phyloP scores from a whole-genome alignment of 176 grass and related monocot genomes.

The Zoysia japonica region DNA sequence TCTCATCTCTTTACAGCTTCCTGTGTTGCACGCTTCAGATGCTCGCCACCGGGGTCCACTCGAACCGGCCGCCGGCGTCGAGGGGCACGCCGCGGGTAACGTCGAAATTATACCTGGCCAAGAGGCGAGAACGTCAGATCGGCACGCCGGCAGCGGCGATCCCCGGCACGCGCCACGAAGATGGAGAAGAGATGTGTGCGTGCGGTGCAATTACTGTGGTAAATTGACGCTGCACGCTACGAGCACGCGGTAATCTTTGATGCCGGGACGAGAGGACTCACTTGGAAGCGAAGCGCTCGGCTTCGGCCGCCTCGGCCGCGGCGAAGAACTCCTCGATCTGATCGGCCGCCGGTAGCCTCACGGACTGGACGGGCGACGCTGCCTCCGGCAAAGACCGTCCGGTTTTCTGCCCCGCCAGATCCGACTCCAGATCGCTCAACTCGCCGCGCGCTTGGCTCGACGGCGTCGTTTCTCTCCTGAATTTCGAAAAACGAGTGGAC shows the following conservation, averaged over 20 bases:
- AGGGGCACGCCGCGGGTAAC: constrained; percentile 62
- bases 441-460: constrained; percentile 50
- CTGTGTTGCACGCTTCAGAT: constrained; percentile 25
- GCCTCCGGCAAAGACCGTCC: neutral
- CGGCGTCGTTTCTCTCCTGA: constrained; percentile 64
- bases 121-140: constrained; percentile 28
- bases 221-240: constrained; percentile 20
- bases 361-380: neutral
- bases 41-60: constrained; percentile 63
- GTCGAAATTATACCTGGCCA: constrained; percentile 85
- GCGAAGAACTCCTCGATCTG: constrained; percentile 70
- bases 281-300: constrained; percentile 73
- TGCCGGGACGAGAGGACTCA: constrained; percentile 32
- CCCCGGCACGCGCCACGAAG: neutral
- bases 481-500: constrained; percentile 13
- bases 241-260: neutral
- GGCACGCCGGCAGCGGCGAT: constrained; percentile 19
- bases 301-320: constrained; percentile 59
- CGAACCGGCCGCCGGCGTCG: constrained; percentile 55
- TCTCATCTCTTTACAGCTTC: constrained; percentile 28
- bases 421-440: constrained; percentile 64
- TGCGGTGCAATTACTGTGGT: constrained; percentile 2
- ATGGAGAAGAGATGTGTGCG: neutral
- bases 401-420: constrained; percentile 34
- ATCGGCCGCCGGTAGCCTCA: constrained; percentile 48